Percentiles rank a stretch among this genome's conserved stretches.
phyloP scores from a whole-genome alignment of 2,329 filamentous ascomycete species.

The Diaporthe sp. region DNA sequence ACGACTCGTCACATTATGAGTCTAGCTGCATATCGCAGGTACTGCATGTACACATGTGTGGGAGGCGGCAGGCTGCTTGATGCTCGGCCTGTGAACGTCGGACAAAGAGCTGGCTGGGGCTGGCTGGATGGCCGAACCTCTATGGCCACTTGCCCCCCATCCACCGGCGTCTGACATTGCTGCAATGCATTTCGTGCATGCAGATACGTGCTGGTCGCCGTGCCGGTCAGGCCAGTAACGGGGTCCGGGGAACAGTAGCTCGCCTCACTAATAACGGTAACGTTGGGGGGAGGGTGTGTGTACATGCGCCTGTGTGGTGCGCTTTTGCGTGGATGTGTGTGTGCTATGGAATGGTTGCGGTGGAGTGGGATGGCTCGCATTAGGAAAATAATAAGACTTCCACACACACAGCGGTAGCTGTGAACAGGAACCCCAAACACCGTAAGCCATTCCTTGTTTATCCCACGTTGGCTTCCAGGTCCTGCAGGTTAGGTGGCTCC shows the following conservation, averaged over 20 bases:
- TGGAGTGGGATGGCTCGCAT: constrained; percentile 16
- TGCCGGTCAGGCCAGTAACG: constrained; percentile 12
- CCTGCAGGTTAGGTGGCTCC: background rate
- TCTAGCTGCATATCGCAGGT: constrained; percentile 23
- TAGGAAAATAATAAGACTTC: background rate
- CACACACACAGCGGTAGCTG: background rate
- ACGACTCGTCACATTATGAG: constrained; percentile 24
- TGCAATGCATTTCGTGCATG: constrained; percentile 22
- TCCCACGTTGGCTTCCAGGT: constrained; percentile 19
- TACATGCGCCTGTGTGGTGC: constrained; percentile 1
- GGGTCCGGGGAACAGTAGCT: constrained; percentile 24
- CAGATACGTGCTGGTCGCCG: constrained; percentile 21
- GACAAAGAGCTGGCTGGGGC: background rate
- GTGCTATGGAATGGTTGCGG: background rate
- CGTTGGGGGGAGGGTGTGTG: constrained; percentile 4
- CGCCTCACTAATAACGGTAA: background rate
- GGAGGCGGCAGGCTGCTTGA: constrained; percentile 3
- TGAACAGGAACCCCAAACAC: background rate
- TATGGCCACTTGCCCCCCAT: background rate
- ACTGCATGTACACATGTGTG: constrained; percentile 5
- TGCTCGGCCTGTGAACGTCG: background rate
- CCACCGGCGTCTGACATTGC: constrained; percentile 16
- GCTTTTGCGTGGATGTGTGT: background rate
- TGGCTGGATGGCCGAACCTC: background rate
- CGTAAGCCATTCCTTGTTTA: background rate